phyloP scores from a whole-genome alignment of 192 early-diverging fungal species.

The Backusella liffmaniae region DNA sequence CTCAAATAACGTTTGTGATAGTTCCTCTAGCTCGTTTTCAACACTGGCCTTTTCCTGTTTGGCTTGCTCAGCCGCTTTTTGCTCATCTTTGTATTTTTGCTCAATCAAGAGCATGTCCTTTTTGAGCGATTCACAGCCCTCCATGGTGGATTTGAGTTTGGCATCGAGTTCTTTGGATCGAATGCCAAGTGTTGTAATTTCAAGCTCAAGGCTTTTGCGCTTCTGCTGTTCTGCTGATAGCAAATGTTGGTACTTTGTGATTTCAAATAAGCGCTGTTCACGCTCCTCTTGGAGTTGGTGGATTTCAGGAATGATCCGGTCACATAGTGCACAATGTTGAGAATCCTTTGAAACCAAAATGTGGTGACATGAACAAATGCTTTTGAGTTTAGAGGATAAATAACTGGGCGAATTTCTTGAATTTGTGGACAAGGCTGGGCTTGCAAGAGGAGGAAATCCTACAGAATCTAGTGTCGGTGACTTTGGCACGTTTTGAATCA shows the following conservation, averaged over 20 bases:
- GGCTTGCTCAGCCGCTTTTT: slow-evolving; percentile 78
- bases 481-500: slow-evolving; percentile 43
- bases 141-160: slow-evolving; percentile 61
- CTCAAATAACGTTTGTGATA: slow-evolving; percentile 86
- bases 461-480: not conserved
- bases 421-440: not conserved
- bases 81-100: slow-evolving; percentile 77
- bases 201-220: not conserved
- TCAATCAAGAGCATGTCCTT: slow-evolving; percentile 61
- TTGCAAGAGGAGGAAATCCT: not conserved
- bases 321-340: slow-evolving; percentile 29
- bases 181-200: not conserved
- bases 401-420: slow-evolving; percentile 4
- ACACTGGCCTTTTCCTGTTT: slow-evolving; percentile 85
- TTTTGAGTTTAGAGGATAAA: slow-evolving; percentile 21
- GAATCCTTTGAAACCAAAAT: slow-evolving; percentile 25
- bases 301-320: slow-evolving; percentile 23
- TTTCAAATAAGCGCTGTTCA: slow-evolving; percentile 12
- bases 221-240: not conserved
- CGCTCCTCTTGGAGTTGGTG: slow-evolving; percentile 22
- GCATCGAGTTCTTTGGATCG: slow-evolving; percentile 49
- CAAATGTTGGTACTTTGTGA: not conserved
- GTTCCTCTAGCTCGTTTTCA: slow-evolving; percentile 90
- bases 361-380: slow-evolving; percentile 27
- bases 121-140: slow-evolving; percentile 58